These are phyloP conservation scores for Kazachstania kunashirensis DNA, from an alignment of 805 yeast species.

Conservation along the genomic window DNA sequence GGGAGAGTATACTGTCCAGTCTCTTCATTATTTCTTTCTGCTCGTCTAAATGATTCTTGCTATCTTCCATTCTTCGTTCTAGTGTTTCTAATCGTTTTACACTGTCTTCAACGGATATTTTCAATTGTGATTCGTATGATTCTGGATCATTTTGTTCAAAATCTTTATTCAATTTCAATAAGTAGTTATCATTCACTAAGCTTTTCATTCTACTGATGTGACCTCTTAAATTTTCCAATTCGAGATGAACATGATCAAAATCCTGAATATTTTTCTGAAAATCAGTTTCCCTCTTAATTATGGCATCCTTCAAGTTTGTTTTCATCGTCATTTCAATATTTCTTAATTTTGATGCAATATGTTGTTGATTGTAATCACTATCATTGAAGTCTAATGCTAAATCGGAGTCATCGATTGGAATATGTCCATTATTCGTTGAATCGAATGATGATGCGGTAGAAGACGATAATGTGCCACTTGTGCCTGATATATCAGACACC, in stretches of 20 bases:
- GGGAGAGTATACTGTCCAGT: conserved; percentile 18
- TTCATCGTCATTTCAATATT: conserved; percentile 21
- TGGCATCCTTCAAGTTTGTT: conserved; percentile 13
- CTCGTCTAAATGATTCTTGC: conserved; percentile 13
- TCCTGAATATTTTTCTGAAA: conserved; percentile 24
- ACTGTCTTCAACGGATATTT: conserved; percentile 9
- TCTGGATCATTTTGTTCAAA: conserved; percentile 21
- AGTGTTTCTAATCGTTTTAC: conserved; percentile 22
- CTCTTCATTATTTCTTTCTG: conserved; percentile 23
- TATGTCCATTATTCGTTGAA: not conserved
- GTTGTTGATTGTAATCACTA: conserved; percentile 16
- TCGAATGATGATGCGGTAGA: conserved; percentile 8
- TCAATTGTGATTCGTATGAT: conserved; percentile 19
- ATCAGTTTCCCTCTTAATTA: conserved; percentile 23
- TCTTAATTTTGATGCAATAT: conserved; percentile 16
- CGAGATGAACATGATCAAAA: conserved; percentile 16
- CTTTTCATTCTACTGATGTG: conserved; percentile 19
- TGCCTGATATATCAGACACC: not conserved
- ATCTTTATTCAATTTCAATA: conserved; percentile 22
- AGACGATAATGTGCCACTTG: conserved; percentile 3
- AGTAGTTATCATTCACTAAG: conserved; percentile 22
- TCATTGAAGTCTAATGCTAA: conserved; percentile 14
- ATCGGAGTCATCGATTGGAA: conserved; percentile 1
- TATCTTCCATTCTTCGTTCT: conserved; percentile 21
- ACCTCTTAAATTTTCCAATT: conserved; percentile 24